Evolutionary conservation across 1,284 basidiomycete genomes (phyloP), one percentile per base, ranked within the genome.

Genomic region (Apiotrichum veenhuisii): DNA sequence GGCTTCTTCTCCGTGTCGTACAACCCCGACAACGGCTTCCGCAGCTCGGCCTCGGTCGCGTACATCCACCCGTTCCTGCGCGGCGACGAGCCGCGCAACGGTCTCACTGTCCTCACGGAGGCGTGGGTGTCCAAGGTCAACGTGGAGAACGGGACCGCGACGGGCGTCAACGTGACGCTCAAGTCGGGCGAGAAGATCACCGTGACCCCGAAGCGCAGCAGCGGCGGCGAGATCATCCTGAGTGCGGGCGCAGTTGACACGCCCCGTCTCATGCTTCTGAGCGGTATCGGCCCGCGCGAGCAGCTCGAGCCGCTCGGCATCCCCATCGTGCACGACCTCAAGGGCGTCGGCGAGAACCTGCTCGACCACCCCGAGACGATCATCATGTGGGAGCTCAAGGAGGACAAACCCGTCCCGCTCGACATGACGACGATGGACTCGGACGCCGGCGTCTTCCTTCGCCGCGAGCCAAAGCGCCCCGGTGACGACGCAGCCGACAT

Each of bases 341-440:
- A 85, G 57, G 66, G 66, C 38, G 87, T 89, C 50, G 87, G 87
- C 1, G 82, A 86, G 69, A 83, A 86, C 73, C 69, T 87, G 40
- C 84, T 86, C 69, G 85, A 88, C 69, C 85, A 87, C 71, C 62
- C 60, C 44, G 60, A 62, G 54, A 58, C 57, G 14, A 62, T 62
- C 48, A 62, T 62, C 52, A 62, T 62, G 51, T 62, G 60, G 60
- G 57, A 56, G 40, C 57, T 62, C n/a, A n/a, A n/a, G n/a, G n/a
- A n/a, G 37, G 34, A 51, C 44, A 55, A 58, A 45, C 60, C 60
- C 18, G 60, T 62, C 7, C 60, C 60, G 14, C 20, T 44, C 33
- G 36, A 58, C 52, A 50, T 54, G 60, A 62, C 60, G 40, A 62
- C 60, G 10, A 62, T 62, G 60, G 60, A 62, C 52, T 54, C 51